These are phyloP conservation scores for Fraxinus albicans DNA, from an alignment of 305 asterid species.

Conservation along the genomic window DNA sequence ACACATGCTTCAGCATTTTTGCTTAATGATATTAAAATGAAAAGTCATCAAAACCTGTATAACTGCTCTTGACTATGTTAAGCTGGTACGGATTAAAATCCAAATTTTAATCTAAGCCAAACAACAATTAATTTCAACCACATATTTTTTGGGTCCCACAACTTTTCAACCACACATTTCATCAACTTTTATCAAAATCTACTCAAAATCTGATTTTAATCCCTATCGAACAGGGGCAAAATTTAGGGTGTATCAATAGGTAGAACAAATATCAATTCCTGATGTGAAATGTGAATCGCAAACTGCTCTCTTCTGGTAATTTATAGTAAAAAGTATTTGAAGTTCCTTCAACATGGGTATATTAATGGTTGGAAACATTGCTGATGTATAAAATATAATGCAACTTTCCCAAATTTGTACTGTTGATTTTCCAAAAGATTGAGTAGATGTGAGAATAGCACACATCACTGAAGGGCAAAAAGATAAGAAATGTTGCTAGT, in stretches of 20 bases:
- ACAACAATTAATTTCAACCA: no score
- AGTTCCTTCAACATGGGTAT: not conserved
- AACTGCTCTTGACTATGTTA: not conserved
- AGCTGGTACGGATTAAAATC: no score
- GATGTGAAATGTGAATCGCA: not conserved
- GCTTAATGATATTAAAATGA: not conserved
- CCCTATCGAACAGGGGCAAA: no score
- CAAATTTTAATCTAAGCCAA: no score
- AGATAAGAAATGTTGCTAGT: not conserved
- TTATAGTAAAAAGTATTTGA: not conserved
- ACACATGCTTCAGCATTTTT: not conserved
- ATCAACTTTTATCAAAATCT: no score
- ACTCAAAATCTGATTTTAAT: no score
- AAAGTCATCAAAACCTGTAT: not conserved
- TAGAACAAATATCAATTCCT: not conserved
- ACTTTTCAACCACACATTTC: no score
- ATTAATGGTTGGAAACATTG: not conserved
- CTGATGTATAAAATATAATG: not conserved
- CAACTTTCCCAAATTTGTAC: not conserved
- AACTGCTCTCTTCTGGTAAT: not conserved
- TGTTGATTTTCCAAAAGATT: not conserved
- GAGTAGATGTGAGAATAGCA: not conserved
- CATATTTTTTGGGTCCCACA: no score
- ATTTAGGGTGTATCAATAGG: not conserved
- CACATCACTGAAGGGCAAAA: not conserved